Evolutionary conservation across 371 early-diverging fungal species (phyloP).

Genomic region (Parasitella parasitica): DNA sequence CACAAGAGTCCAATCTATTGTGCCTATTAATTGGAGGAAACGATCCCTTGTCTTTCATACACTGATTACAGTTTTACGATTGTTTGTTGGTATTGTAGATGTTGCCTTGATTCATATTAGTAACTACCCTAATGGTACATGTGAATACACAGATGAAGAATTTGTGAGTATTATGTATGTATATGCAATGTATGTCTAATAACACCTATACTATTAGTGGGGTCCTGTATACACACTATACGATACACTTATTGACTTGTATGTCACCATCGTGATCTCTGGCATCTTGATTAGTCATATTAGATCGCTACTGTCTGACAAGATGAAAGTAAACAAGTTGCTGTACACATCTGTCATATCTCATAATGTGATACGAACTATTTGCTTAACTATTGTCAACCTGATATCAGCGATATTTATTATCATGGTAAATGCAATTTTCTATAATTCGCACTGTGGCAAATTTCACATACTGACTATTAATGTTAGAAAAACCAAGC

Average conservation of each 20-base stretch:
- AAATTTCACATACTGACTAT: neutral
- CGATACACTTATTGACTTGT: slow-evolving; percentile 42
- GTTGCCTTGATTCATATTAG: slow-evolving; percentile 15
- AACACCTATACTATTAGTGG: slow-evolving; percentile 27
- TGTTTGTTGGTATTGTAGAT: slow-evolving; percentile 33
- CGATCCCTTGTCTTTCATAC: slow-evolving; percentile 8
- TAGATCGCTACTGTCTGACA: slow-evolving; percentile 18
- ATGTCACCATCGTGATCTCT: slow-evolving; percentile 37
- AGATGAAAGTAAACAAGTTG: slow-evolving; percentile 22
- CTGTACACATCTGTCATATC: slow-evolving; percentile 36
- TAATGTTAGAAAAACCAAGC: slow-evolving; percentile 6
- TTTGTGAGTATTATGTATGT: slow-evolving; percentile 24
- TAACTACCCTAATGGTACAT: slow-evolving; percentile 12
- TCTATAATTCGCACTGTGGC: neutral
- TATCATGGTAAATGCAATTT: slow-evolving; percentile 23
- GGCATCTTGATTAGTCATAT: slow-evolving; percentile 34
- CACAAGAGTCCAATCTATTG: slow-evolving; percentile 29
- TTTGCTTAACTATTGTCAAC: slow-evolving; percentile 34
- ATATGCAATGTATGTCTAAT: neutral
- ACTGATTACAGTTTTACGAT: slow-evolving; percentile 13
- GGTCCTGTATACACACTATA: slow-evolving; percentile 44
- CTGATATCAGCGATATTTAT: slow-evolving; percentile 37
- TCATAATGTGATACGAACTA: slow-evolving; percentile 36
- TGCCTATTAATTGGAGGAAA: slow-evolving; percentile 22
- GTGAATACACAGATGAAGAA: slow-evolving; percentile 29